Conservation (phyloP, 495 filamentous ascomycete genomes). For the Trichoderma virens region DNA sequence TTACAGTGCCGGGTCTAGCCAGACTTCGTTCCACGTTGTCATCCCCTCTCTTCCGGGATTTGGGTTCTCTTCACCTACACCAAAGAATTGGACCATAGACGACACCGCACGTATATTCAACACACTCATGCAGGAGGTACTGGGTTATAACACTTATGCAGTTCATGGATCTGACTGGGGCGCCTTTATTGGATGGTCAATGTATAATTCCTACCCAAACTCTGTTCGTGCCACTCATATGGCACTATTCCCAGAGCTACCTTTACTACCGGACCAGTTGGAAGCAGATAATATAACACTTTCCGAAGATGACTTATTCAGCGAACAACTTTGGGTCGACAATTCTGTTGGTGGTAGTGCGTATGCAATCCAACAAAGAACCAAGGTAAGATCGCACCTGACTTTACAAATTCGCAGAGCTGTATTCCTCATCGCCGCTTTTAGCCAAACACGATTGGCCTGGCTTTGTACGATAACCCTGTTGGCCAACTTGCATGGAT, state of each 20-base stretch:
- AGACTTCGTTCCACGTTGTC: conserved; percentile 10
- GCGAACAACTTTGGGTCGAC: too few species aligned
- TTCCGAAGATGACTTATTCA: too few species aligned
- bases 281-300: too few species aligned
- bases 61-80: conserved; percentile 11
- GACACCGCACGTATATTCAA: conserved; percentile 12
- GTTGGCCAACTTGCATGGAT: conserved; percentile 31
- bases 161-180: conserved; percentile 30
- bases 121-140: conserved; percentile 5
- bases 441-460: conserved; percentile 28
- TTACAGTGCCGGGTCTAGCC: too few species aligned
- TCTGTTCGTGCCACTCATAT: too few species aligned
- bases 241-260: too few species aligned
- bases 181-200: conserved; percentile 16
- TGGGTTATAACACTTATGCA: conserved; percentile 23
- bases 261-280: too few species aligned
- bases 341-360: too few species aligned
- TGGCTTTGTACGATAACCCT: conserved; percentile 31
- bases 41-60: conserved; percentile 11
- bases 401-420: too few species aligned
- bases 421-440: too few species aligned
- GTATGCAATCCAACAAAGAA: too few species aligned
- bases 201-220: conserved; percentile 22
- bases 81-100: conserved; percentile 12
- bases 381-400: too few species aligned